A percentile compares a stretch with the other conserved stretches of the same genome.
Conservation (phyloP, 352 stramenopile genomes). For the Pythium rishiriense region DNA sequence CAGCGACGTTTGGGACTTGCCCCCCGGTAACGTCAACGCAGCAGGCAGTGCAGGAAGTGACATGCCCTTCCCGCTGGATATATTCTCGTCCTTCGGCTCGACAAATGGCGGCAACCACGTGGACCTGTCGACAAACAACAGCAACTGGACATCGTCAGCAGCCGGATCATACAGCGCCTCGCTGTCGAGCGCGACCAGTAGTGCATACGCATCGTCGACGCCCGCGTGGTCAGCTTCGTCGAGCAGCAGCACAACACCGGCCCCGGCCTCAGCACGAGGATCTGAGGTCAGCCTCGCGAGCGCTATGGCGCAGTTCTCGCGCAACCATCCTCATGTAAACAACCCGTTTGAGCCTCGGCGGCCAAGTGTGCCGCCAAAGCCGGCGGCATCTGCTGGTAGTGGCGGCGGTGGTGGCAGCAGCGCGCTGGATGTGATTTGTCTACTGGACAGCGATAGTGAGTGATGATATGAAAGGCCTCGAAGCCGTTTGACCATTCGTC, state of each 20-base stretch:
- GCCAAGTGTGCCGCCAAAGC: conserved; percentile 19
- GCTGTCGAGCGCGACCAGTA: conserved; percentile 1
- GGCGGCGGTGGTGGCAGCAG: conserved; percentile 16
- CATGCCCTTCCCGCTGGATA: conserved; percentile 60
- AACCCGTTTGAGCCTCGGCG: conserved; percentile 49
- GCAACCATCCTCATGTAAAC: conserved; percentile 53
- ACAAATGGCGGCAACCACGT: conserved; percentile 6
- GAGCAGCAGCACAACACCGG: not conserved
- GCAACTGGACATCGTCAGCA: conserved; percentile 4
- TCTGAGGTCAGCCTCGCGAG: conserved; percentile 50
- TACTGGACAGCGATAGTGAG: conserved; percentile 81
- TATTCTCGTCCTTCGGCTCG: conserved; percentile 16
- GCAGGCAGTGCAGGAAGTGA: not conserved
- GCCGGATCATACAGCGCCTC: not conserved
- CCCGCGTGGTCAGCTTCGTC: not conserved
- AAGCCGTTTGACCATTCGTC: conserved; percentile 10
- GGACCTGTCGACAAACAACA: conserved; percentile 9
- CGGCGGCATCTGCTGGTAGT: conserved; percentile 14
- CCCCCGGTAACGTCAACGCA: conserved; percentile 11
- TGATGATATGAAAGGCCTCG: conserved; percentile 28
- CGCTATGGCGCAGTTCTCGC: conserved; percentile 65
- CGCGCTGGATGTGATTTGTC: conserved; percentile 69
- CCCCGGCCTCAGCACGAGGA: conserved; percentile 5
- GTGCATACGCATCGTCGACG: conserved; percentile 1
- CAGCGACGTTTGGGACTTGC: conserved; percentile 59